phyloP scores from a whole-genome alignment of 129 eudicot genomes.

The Helianthus annuus region HanXRQr2.0-SUNRISE NC_035438.2:96523605-96524104 shows the following conservation, averaged over 20 bases:
- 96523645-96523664: conserved; percentile 17
- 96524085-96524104: background rate
- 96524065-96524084: background rate
- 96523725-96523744: conserved; percentile 26
- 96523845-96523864: background rate
- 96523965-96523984: background rate
- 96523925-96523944: background rate
- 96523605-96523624: conserved; percentile 21
- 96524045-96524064: background rate
- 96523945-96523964: background rate
- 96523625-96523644: conserved; percentile 39
- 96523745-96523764: conserved; percentile 1
- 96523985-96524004: background rate
- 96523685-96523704: conserved; percentile 23
- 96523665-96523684: conserved; percentile 30
- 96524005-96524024: background rate
- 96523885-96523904: background rate
- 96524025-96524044: background rate
- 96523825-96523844: background rate
- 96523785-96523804: background rate
- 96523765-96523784: background rate
- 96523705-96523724: conserved; percentile 39
- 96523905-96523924: background rate
- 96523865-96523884: background rate
- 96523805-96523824: background rate